These are phyloP conservation scores for Lachnum nothofagi DNA, from an alignment of 2,329 filamentous ascomycete species.

Conservation along the genomic window DNA sequence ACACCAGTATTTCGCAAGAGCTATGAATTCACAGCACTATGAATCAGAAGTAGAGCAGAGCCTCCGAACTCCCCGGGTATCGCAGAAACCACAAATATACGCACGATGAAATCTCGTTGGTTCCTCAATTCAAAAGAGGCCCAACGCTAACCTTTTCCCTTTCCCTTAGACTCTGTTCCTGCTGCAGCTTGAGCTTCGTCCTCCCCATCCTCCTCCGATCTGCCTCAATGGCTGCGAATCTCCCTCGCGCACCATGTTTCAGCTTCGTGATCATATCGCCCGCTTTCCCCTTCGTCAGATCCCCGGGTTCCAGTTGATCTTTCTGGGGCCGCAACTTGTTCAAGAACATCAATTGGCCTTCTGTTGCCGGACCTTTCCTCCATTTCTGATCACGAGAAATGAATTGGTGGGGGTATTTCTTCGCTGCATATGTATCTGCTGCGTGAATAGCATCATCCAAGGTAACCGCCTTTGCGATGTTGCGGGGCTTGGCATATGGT, in stretches of 20 bases:
- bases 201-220: constrained; percentile 47
- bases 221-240: constrained; percentile 50
- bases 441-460: constrained; percentile 76
- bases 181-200: constrained; percentile 35
- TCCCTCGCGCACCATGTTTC: constrained; percentile 71
- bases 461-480: constrained; percentile 59
- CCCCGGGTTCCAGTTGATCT: constrained; percentile 48
- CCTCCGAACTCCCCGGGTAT: constrained; percentile 11
- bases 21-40: neutral
- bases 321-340: constrained; percentile 57
- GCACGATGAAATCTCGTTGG: constrained; percentile 7
- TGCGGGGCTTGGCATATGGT: constrained; percentile 64
- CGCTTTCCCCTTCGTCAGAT: constrained; percentile 74
- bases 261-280: constrained; percentile 90
- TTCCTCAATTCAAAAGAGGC: constrained; percentile 37
- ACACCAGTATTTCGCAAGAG: too few relatives aligned
- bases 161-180: constrained; percentile 36
- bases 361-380: constrained; percentile 61
- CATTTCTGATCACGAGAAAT: constrained; percentile 64
- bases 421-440: constrained; percentile 72
- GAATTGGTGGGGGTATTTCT: constrained; percentile 61
- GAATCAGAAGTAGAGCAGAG: neutral
- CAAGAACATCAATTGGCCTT: constrained; percentile 62
- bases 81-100: constrained; percentile 2
- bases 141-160: constrained; percentile 54